Percentiles rank a stretch among this genome's conserved stretches.
Conservation (phyloP, 345 rosid species). For the Nasturtium officinale region DNA sequence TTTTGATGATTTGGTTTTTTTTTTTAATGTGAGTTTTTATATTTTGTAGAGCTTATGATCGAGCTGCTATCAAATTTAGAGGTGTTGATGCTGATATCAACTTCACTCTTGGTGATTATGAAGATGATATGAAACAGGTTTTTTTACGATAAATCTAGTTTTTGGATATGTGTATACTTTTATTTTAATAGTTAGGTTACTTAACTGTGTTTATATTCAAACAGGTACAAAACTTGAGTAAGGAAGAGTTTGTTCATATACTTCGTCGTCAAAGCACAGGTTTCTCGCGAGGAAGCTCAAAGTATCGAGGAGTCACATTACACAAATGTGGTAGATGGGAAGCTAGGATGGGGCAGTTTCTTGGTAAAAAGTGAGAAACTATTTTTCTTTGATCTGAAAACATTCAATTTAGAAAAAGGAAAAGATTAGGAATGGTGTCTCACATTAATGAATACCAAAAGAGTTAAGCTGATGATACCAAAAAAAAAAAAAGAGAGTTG, state of each 20-base stretch:
- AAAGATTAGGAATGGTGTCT: conserved; percentile 26
- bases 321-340: conserved; percentile 98
- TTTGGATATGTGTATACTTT: no score
- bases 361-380: conserved; percentile 85
- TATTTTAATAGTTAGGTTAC: neutral
- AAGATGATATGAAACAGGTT: conserved; percentile 89
- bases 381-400: conserved; percentile 9
- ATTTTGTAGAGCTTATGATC: conserved; percentile 79
- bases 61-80: conserved; percentile 95
- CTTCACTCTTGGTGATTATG: conserved; percentile 76
- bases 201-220: neutral
- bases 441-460: conserved; percentile 31
- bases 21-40: neutral
- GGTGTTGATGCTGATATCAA: conserved; percentile 95
- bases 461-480: conserved; percentile 36
- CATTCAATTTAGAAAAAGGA: neutral
- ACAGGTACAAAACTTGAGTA: conserved; percentile 71
- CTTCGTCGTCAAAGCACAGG: conserved; percentile 97
- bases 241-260: conserved; percentile 94
- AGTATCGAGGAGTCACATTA: conserved; percentile 87
- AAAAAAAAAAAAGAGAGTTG: conserved; percentile 39
- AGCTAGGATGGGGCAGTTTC: conserved; percentile 97
- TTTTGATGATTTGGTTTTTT: neutral
- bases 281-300: conserved; percentile 89
- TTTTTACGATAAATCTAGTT: neutral